These are phyloP conservation scores for Baudoinia panamericana DNA, from an alignment of 495 filamentous ascomycete genomes.

Conservation along the genomic window DNA sequence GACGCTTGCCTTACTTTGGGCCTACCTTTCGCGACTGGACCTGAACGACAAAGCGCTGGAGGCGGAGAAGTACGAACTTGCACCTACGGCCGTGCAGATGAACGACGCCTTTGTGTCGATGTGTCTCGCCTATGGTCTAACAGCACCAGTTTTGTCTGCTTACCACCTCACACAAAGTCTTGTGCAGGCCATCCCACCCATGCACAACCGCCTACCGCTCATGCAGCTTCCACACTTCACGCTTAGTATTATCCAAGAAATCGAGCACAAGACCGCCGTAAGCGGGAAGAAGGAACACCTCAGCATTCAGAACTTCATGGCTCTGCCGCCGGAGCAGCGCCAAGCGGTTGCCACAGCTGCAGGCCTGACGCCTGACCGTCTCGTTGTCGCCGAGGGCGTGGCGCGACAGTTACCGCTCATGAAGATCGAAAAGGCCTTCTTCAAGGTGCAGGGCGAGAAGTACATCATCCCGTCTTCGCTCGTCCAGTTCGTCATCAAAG, in stretches of 20 bases:
- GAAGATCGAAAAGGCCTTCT: slow-evolving; percentile 85
- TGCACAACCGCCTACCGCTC: slow-evolving; percentile 56
- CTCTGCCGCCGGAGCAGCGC: slow-evolving; percentile 57
- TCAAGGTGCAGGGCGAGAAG: slow-evolving; percentile 93
- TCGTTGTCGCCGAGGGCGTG: slow-evolving; percentile 57
- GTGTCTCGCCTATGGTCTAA: slow-evolving; percentile 73
- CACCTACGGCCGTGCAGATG: slow-evolving; percentile 69
- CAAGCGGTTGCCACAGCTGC: slow-evolving; percentile 54
- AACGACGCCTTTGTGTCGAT: slow-evolving; percentile 81
- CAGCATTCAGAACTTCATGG: slow-evolving; percentile 78
- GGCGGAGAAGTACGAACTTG: slow-evolving; percentile 66
- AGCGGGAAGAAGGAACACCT: slow-evolving; percentile 57
- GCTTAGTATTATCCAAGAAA: slow-evolving; percentile 52
- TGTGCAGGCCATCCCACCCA: slow-evolving; percentile 77
- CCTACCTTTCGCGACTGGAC: slow-evolving; percentile 78
- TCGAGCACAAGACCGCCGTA: slow-evolving; percentile 43
- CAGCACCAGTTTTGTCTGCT: slow-evolving; percentile 65
- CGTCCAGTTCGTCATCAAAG: slow-evolving; percentile 88
- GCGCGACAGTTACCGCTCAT: slow-evolving; percentile 71
- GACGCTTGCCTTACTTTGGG: slow-evolving; percentile 83
- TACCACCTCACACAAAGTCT: slow-evolving; percentile 71
- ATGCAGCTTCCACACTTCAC: slow-evolving; percentile 88
- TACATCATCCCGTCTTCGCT: slow-evolving; percentile 86
- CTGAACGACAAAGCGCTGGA: slow-evolving; percentile 57
- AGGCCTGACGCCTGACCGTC: slow-evolving; percentile 60